Evolutionary conservation across 345 rosid genomes (phyloP).

Genomic region (Citrus sp.): DNA sequence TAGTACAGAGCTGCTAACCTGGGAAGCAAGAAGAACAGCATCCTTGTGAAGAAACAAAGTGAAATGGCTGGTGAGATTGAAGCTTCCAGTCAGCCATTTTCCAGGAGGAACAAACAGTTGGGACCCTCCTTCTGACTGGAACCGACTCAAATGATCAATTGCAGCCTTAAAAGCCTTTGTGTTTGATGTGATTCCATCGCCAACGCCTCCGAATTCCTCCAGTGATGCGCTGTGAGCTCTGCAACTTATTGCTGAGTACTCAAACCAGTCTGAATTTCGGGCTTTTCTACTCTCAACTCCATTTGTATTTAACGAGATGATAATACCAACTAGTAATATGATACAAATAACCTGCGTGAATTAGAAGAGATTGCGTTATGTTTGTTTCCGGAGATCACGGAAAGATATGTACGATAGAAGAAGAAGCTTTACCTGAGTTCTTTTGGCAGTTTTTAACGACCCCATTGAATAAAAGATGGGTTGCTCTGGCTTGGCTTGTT

Average conservation of each 20-base stretch:
- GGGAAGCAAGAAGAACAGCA: conserved; percentile 78
- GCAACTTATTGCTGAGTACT: conserved; percentile 55
- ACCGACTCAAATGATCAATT: conserved; percentile 52
- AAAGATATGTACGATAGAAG: not conserved
- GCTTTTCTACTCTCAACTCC: conserved; percentile 37
- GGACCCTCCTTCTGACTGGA: conserved; percentile 60
- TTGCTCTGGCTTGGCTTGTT: not conserved
- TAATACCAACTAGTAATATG: conserved; percentile 6
- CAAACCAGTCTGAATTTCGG: conserved; percentile 19
- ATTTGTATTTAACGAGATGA: conserved; percentile 18
- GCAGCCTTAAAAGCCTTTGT: conserved; percentile 72
- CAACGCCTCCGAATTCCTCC: conserved; percentile 82
- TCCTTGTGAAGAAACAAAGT: conserved; percentile 73
- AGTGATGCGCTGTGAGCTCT: conserved; percentile 70
- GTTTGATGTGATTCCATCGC: conserved; percentile 74
- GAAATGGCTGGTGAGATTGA: conserved; percentile 87
- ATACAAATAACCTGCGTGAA: conserved; percentile 23
- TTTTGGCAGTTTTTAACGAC: conserved; percentile 11
- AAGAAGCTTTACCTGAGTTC: conserved; percentile 12
- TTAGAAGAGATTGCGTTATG: not conserved
- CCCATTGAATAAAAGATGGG: conserved; percentile 5
- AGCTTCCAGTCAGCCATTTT: conserved; percentile 83
- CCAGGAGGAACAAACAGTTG: conserved; percentile 81
- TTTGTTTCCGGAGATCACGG: no score
- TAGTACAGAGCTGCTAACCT: conserved; percentile 35